phyloP scores from a whole-genome alignment of 345 rosid species.

The Eucalyptus sp. region DNA sequence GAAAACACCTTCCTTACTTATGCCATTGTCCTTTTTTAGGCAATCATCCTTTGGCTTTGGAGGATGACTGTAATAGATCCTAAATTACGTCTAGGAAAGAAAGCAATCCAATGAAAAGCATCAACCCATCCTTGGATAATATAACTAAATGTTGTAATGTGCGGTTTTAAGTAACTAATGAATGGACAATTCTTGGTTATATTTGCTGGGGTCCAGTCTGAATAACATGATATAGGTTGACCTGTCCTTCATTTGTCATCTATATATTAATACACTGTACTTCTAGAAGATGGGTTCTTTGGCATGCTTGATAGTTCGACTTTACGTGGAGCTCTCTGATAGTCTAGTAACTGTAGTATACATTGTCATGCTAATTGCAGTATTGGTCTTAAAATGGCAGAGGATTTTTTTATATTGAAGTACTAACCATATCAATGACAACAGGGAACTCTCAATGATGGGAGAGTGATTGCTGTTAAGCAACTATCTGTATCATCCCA shows the following conservation, averaged over 20 bases:
- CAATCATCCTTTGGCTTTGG: neutral
- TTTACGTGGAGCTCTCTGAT: neutral
- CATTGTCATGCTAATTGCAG: neutral
- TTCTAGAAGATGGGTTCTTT: neutral
- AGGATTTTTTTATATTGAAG: neutral
- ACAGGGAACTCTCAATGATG: conserved; percentile 35
- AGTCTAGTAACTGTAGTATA: neutral
- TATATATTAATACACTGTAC: neutral
- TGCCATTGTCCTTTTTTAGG: conserved; percentile 8
- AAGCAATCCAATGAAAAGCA: neutral
- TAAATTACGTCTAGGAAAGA: neutral
- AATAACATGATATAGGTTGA: neutral
- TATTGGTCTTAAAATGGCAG: neutral
- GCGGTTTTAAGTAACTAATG: neutral
- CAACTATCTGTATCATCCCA: conserved; percentile 47
- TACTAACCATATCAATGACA: neutral
- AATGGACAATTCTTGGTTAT: neutral
- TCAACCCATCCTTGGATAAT: neutral
- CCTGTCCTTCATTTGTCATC: neutral
- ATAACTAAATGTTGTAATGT: neutral
- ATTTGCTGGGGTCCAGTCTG: neutral
- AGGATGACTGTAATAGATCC: neutral
- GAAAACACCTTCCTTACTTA: neutral
- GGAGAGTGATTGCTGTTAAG: conserved; percentile 60
- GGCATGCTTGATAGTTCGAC: neutral